phyloP scores from a whole-genome alignment of 192 early-diverging fungal genomes.

The Coemansia sp. region DNA sequence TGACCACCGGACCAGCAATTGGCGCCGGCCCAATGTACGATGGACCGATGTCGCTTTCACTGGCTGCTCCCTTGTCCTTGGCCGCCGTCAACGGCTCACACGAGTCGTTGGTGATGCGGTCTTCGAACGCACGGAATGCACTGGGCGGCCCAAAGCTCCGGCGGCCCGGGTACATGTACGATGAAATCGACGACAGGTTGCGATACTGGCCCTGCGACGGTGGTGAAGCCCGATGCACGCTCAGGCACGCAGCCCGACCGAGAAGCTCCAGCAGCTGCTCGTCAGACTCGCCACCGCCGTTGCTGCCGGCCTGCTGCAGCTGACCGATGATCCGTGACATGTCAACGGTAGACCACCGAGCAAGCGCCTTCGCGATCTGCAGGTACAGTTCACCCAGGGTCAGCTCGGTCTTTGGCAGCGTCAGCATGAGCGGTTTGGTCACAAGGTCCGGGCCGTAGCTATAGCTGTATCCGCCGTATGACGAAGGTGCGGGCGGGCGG shows the following conservation, averaged over 20 bases:
- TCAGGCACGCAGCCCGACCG: constrained; percentile 18
- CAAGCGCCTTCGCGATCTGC: constrained; percentile 22
- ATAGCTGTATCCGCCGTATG: constrained; percentile 26
- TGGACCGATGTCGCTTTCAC: background rate
- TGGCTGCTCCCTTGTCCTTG: background rate
- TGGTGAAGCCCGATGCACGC: constrained; percentile 31
- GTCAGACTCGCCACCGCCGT: constrained; percentile 1
- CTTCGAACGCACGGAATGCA: constrained; percentile 37
- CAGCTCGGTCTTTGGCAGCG: constrained; percentile 19
- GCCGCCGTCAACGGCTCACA: constrained; percentile 24
- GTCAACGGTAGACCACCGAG: constrained; percentile 39
- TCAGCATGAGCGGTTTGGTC: constrained; percentile 33
- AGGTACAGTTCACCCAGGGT: constrained; percentile 33
- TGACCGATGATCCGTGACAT: constrained; percentile 18
- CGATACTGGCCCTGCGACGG: constrained; percentile 14
- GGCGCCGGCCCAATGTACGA: constrained; percentile 2
- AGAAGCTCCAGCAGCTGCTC: constrained; percentile 36
- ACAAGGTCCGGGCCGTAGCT: constrained; percentile 28
- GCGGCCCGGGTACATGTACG: constrained; percentile 21
- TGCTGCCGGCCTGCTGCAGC: constrained; percentile 10
- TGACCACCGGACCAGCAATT: background rate
- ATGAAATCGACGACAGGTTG: constrained; percentile 33
- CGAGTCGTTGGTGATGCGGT: constrained; percentile 29
- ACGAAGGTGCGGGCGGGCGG: constrained; percentile 2
- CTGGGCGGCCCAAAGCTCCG: constrained; percentile 13